phyloP scores from a whole-genome alignment of 768 basidiomycete species.

The Clathrus columnatus region DNA sequence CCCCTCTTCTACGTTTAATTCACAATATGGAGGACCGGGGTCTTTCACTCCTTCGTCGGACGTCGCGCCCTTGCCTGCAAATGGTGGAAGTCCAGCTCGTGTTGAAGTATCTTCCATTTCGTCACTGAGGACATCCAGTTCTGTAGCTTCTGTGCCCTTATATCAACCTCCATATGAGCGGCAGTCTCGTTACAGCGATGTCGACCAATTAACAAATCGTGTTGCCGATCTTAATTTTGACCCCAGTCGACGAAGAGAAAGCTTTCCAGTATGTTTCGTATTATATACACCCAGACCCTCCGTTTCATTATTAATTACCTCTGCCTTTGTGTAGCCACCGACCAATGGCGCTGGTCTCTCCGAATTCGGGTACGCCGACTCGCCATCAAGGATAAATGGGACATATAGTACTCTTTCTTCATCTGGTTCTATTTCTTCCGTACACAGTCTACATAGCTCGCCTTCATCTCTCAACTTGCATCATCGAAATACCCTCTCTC shows the following conservation, averaged over 20 bases:
- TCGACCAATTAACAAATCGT: slow-evolving; percentile 52
- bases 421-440: slow-evolving; percentile 7
- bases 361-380: slow-evolving; percentile 7
- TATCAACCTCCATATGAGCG: slow-evolving; percentile 69
- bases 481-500: not conserved
- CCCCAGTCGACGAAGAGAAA: slow-evolving; percentile 41
- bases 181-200: slow-evolving; percentile 28
- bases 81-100: slow-evolving; percentile 23
- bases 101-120: slow-evolving; percentile 36
- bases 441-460: slow-evolving; percentile 3
- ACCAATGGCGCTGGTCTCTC: slow-evolving; percentile 4
- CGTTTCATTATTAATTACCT: not conserved
- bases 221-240: slow-evolving; percentile 58
- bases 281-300: not conserved
- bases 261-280: slow-evolving; percentile 41
- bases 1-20: slow-evolving; percentile 42
- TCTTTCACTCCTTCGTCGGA: slow-evolving; percentile 47
- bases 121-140: slow-evolving; percentile 52
- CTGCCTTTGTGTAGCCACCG: not conserved
- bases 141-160: slow-evolving; percentile 52
- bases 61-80: slow-evolving; percentile 5
- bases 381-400: not conserved
- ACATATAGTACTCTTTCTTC: slow-evolving; percentile 10
- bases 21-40: slow-evolving; percentile 73
- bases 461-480: not conserved